Base-by-base conservation (phyloP, 768 basidiomycete species). In the Serendipita vermifera region DNA sequence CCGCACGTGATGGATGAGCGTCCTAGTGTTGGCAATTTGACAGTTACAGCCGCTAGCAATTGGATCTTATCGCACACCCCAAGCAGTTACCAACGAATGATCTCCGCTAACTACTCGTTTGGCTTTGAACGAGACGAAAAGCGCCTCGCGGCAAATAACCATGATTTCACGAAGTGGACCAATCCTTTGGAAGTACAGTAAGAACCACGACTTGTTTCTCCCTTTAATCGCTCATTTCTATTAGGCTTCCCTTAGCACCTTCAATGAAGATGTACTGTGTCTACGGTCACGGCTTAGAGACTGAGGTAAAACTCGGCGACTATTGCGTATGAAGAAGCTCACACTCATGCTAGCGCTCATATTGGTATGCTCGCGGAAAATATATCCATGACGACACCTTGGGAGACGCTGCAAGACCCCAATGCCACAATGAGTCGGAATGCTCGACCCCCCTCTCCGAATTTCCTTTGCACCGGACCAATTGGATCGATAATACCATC, bases 201-300 rank as follows among this genome's bases (percentile, higher is more conserved):
- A 24, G 65, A 57, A 20, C 15, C 33, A 48, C 38, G 17, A 22
- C 33, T n/a, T 29, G 53, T 11, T n/a, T 22, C 33, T 31, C 39
- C 27, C 4, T 54, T n/a, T 11, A 22, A 36, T 3, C 36, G 29
- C 6, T 13, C 22, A 17, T 20, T n/a, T 17, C 55, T 41, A 15
- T 14, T 55, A 88, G 87, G 61, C 72, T 99, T 15, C 94, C 94
- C 1, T 69, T 81, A 43, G 96, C 96, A 0, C 92, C 94, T 1
- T 85, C 83, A 3, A 85, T 96, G 82, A 88, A 84, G 64, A 82
- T 94, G 27, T 87, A 83, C 67, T 97, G 93, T 60, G 79, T 92
- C 2, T 97, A 98, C 70, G 94, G 94, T 0, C 84, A 89, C 61
- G 94, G 94, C 17, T 97, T 97, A 65, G 87, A 92, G 62, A 99